Evolutionary conservation across 768 basidiomycete species (phyloP), one percentile per base, ranked within the genome.

Genomic region (Kondoa malvinella): DNA sequence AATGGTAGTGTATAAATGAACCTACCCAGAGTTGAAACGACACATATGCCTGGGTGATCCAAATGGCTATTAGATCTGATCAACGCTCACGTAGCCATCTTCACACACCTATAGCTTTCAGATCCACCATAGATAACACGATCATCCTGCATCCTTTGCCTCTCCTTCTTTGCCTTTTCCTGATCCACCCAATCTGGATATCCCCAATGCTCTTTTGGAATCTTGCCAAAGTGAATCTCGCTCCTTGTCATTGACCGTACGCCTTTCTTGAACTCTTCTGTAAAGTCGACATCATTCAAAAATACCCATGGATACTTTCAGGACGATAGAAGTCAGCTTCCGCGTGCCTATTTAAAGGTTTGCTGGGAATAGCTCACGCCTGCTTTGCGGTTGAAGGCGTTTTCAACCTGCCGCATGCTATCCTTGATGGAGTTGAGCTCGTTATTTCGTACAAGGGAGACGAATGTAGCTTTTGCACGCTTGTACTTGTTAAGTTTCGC

Each of bases 101-200:
- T 71, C 70, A 72, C 71, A 26, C 68, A 68, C n/a, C 73, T 68
- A 32, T 75, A 75, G 16, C 69, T 67, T 57, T 75, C 74, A 29
- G 65, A 64, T 0, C 71, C 73, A 8, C 71, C 72, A 34, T 72
- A 84, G 61, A 84, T 84, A 71, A 85, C 82, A 57, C 81, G 78
- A 56, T 81, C 81, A 60, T 80, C 75, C 56, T 80, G 79, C 87
- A 91, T 86, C 60, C 83, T 80, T 31, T 84, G 78, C 62, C 88
- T 78, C 3, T 80, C 79, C 12, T 77, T 78, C 0, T 75, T 79
- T 0, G 88, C 89, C 73, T 81, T 82, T 14, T 81, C 80, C 76
- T 89, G 87, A 75, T 91, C 86, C 69, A 91, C 85, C 82, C 81
- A 88, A 25, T 80, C 78, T 1, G 90, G 91, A 75, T 92, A 89